Percentiles rank a stretch among this genome's conserved stretches.
phyloP scores from a whole-genome alignment of 225 moss, liverwort and hornwort species.

The Straminergon stramineum region DNA sequence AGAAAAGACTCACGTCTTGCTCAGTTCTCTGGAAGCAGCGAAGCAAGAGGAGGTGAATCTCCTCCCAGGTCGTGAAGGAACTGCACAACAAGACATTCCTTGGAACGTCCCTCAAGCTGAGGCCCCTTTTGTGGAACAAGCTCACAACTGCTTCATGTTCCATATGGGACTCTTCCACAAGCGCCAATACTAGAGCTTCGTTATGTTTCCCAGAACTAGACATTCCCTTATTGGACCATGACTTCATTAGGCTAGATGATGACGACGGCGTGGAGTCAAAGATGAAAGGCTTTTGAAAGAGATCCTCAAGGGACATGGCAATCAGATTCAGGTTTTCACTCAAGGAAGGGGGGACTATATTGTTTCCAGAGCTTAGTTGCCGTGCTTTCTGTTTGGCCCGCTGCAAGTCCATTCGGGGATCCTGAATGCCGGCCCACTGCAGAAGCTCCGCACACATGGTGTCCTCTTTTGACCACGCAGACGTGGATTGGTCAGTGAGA shows the following conservation, averaged over 20 bases:
- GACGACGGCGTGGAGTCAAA: neutral
- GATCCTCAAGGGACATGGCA: slow-evolving; percentile 22
- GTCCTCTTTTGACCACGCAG: neutral
- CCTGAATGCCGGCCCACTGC: slow-evolving; percentile 32
- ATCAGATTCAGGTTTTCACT: slow-evolving; percentile 8
- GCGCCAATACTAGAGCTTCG: slow-evolving; percentile 33
- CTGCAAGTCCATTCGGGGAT: neutral
- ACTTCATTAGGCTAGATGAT: neutral
- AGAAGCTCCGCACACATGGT: slow-evolving; percentile 30
- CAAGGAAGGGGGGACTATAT: neutral
- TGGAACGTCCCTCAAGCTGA: slow-evolving; percentile 26
- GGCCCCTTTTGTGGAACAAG: slow-evolving; percentile 32
- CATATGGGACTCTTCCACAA: slow-evolving; percentile 42
- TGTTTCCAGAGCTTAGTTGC: neutral
- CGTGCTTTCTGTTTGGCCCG: neutral
- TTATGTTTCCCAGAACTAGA: neutral
- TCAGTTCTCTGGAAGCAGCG: slow-evolving; percentile 34
- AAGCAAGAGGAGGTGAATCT: slow-evolving; percentile 43
- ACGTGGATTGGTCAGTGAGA: neutral
- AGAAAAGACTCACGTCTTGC: slow-evolving; percentile 18
- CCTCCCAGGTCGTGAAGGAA: slow-evolving; percentile 47
- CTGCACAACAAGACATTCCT: slow-evolving; percentile 47
- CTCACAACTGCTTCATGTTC: slow-evolving; percentile 50
- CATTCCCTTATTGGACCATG: slow-evolving; percentile 2
- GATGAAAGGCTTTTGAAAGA: neutral